A percentile compares a stretch with the other conserved stretches of the same genome.
phyloP scores from a whole-genome alignment of 768 basidiomycete genomes.

The Collybiopsis confluens region DNA sequence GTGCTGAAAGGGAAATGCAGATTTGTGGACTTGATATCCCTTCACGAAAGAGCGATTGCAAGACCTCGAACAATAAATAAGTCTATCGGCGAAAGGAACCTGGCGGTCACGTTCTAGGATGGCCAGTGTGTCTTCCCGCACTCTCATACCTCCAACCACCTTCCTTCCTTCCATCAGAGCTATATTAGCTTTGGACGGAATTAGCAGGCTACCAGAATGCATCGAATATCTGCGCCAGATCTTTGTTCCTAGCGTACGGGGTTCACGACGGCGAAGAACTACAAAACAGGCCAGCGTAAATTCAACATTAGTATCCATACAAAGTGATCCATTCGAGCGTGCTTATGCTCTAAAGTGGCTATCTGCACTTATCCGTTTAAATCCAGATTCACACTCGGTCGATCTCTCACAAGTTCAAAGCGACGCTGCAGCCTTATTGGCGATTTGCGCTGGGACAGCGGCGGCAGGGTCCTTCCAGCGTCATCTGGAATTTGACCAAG shows the following conservation, averaged over 20 bases:
- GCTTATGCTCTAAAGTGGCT: slow-evolving; percentile 72
- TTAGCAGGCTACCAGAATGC: slow-evolving; percentile 30
- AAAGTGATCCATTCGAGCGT: slow-evolving; percentile 65
- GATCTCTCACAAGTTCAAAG: slow-evolving; percentile 39
- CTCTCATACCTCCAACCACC: slow-evolving; percentile 39
- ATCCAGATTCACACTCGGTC: slow-evolving; percentile 9
- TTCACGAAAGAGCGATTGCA: too few relatives aligned
- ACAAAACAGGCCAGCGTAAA: neutral
- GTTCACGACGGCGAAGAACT: slow-evolving; percentile 36
- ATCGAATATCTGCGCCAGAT: slow-evolving; percentile 48
- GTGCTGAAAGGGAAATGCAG: too few relatives aligned
- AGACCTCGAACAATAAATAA: too few relatives aligned
- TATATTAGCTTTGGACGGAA: slow-evolving; percentile 28
- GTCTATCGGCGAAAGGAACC: too few relatives aligned
- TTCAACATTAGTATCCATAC: slow-evolving; percentile 21
- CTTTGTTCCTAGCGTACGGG: slow-evolving; percentile 62
- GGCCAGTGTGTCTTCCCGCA: neutral
- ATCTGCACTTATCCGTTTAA: slow-evolving; percentile 46
- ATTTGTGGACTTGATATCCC: too few relatives aligned
- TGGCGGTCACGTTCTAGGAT: slow-evolving; percentile 4
- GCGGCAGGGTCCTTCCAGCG: slow-evolving; percentile 58
- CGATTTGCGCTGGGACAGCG: slow-evolving; percentile 58
- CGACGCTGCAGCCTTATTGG: slow-evolving; percentile 58
- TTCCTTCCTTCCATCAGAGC: slow-evolving; percentile 49
- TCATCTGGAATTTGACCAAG: slow-evolving; percentile 40